A percentile compares a stretch with the other conserved stretches of the same genome.
phyloP scores from a whole-genome alignment of 192 early-diverging fungal genomes.

The Backusella psychrophila region DNA sequence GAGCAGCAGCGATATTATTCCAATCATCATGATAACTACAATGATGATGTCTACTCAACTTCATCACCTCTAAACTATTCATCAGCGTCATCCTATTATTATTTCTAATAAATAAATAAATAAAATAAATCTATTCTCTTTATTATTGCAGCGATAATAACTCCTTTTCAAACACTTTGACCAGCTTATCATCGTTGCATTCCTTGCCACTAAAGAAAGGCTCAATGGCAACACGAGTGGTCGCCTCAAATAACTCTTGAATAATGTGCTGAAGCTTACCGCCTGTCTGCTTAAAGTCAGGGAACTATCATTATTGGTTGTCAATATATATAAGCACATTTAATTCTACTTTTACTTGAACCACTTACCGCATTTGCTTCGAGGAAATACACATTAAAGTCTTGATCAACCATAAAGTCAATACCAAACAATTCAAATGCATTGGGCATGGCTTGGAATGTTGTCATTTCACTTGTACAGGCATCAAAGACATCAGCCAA shows the following conservation, averaged over 20 bases:
- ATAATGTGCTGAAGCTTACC: constrained; percentile 47
- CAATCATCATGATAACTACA: not conserved
- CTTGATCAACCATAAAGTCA: constrained; percentile 61
- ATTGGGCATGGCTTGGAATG: constrained; percentile 62
- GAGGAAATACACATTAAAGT: constrained; percentile 48
- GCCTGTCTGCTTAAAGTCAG: constrained; percentile 71
- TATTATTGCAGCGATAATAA: constrained; percentile 11
- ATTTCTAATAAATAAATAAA: not conserved
- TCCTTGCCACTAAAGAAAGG: constrained; percentile 29
- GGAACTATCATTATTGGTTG: constrained; percentile 36
- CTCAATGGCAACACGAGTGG: constrained; percentile 34
- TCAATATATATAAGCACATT: not conserved
- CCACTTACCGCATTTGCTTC: constrained; percentile 59
- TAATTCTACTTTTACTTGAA: not conserved
- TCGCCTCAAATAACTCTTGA: constrained; percentile 57
- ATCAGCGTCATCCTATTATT: not conserved
- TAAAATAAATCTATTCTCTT: not conserved
- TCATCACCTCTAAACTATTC: not conserved
- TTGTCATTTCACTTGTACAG: constrained; percentile 54
- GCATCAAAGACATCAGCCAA: constrained; percentile 59
- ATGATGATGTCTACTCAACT: not conserved
- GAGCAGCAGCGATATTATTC: not conserved
- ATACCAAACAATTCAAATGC: constrained; percentile 68
- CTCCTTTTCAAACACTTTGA: constrained; percentile 33
- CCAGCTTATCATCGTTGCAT: not conserved